phyloP scores from a whole-genome alignment of 768 basidiomycete species.

The Boletus rubropictus region DNA sequence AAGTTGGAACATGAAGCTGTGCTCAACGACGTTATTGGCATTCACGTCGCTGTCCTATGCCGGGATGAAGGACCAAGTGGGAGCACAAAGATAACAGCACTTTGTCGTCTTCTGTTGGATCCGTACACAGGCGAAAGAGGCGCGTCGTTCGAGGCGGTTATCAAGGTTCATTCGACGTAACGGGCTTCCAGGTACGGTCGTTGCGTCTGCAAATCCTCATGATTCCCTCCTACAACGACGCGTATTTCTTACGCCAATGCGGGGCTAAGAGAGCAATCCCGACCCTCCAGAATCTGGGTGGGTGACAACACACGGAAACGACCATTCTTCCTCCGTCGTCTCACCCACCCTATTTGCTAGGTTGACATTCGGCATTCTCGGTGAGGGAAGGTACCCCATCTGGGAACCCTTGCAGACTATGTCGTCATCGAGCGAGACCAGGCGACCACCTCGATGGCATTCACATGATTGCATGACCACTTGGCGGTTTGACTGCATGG shows the following conservation, averaged over 20 bases:
- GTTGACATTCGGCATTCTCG: constrained; percentile 60
- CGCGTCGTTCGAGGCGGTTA: constrained; percentile 33
- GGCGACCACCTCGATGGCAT: constrained; percentile 57
- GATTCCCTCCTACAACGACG: constrained; percentile 58
- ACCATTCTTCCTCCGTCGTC: background rate
- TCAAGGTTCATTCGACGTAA: constrained; percentile 23
- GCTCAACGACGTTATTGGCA: constrained; percentile 55
- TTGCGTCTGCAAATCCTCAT: constrained; percentile 46
- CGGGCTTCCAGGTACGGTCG: constrained; percentile 48
- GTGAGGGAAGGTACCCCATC: constrained; percentile 47
- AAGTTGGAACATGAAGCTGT: constrained; percentile 58
- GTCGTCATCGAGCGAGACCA: constrained; percentile 66
- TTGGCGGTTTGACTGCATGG: constrained; percentile 79
- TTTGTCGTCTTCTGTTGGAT: constrained; percentile 44
- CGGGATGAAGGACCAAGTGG: constrained; percentile 37
- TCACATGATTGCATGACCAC: constrained; percentile 71
- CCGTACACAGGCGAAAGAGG: constrained; percentile 25
- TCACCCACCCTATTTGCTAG: background rate
- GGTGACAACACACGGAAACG: constrained; percentile 10
- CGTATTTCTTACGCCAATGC: constrained; percentile 71
- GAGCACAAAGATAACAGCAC: constrained; percentile 56
- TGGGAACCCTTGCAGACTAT: constrained; percentile 76
- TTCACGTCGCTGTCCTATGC: constrained; percentile 50
- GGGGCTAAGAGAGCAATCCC: constrained; percentile 68
- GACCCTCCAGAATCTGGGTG: constrained; percentile 63